A percentile compares a stretch with the other conserved stretches of the same genome.
These are phyloP conservation scores for Colletotrichum sp. DNA, from an alignment of 2,329 filamentous ascomycete genomes.

Conservation along the genomic window DNA sequence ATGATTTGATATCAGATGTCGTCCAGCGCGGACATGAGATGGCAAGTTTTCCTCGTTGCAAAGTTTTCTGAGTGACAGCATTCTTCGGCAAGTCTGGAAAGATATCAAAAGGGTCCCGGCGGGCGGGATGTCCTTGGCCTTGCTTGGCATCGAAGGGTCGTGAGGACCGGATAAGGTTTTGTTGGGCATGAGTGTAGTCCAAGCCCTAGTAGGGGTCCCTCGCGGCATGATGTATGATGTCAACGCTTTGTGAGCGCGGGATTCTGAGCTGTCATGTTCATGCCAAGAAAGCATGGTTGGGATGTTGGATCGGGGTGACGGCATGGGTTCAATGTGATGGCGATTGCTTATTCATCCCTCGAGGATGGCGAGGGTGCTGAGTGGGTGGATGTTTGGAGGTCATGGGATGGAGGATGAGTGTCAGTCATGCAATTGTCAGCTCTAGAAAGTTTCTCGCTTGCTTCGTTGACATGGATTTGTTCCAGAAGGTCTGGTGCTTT, in stretches of 20 bases:
- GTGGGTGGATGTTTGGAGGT: background rate
- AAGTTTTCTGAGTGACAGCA: background rate
- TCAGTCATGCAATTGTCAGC: background rate
- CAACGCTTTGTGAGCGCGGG: background rate
- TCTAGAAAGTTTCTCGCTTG: background rate
- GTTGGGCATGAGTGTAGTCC: background rate
- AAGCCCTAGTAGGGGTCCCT: background rate
- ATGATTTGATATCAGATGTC: background rate
- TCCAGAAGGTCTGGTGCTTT: background rate
- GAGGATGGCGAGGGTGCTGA: background rate
- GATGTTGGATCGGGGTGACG: background rate
- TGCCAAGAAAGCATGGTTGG: background rate
- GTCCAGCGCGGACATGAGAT: background rate
- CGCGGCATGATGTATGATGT: constrained; percentile 4
- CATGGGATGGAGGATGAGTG: background rate
- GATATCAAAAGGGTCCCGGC: background rate
- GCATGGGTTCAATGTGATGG: background rate
- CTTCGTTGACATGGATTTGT: background rate
- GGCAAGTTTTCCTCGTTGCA: background rate
- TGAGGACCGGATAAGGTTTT: background rate
- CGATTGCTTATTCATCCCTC: background rate
- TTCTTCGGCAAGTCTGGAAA: constrained; percentile 1
- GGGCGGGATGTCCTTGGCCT: background rate
- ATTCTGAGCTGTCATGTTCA: background rate
- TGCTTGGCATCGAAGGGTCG: background rate